Conservation (phyloP, 768 basidiomycete species). For the Mycena sanguinolenta region DNA sequence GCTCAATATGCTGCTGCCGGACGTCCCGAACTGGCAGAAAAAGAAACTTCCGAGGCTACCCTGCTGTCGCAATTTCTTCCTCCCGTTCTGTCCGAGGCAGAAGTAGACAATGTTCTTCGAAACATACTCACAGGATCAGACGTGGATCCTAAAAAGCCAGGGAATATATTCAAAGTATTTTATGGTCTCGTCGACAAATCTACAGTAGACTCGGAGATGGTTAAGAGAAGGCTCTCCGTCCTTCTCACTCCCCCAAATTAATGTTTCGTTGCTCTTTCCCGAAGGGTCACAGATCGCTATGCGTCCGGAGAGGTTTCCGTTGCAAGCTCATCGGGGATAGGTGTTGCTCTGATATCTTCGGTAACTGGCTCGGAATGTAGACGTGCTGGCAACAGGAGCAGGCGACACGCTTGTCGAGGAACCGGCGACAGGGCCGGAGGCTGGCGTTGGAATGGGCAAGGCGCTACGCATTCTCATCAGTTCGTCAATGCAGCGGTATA, state of each 20-base stretch:
- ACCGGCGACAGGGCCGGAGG: conserved; percentile 28
- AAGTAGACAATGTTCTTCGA: conserved; percentile 66
- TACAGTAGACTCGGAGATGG: conserved; percentile 66
- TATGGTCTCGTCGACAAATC: conserved; percentile 73
- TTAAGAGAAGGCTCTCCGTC: conserved; percentile 64
- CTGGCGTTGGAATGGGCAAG: conserved; percentile 59
- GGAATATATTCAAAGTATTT: conserved; percentile 72
- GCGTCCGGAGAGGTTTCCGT: conserved; percentile 12
- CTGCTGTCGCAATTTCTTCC: conserved; percentile 71
- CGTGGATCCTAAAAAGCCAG: conserved; percentile 50
- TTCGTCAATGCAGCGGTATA: conserved; percentile 85
- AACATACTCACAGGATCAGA: conserved; percentile 55
- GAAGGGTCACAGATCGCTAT: neutral
- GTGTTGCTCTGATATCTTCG: conserved; percentile 14
- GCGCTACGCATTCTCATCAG: conserved; percentile 80
- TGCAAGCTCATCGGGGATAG: conserved; percentile 7
- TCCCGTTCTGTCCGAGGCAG: conserved; percentile 66
- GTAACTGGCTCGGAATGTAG: neutral
- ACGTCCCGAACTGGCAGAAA: conserved; percentile 75
- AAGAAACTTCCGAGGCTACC: conserved; percentile 69
- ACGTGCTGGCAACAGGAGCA: conserved; percentile 5
- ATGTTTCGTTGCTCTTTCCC: conserved; percentile 16
- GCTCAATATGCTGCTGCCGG: conserved; percentile 66
- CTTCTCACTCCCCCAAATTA: conserved; percentile 43
- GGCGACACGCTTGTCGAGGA: conserved; percentile 23